Percentiles rank a stretch among this genome's conserved stretches.
phyloP scores from a whole-genome alignment of 1,284 basidiomycete species.

The Fistulina hepatica region DNA sequence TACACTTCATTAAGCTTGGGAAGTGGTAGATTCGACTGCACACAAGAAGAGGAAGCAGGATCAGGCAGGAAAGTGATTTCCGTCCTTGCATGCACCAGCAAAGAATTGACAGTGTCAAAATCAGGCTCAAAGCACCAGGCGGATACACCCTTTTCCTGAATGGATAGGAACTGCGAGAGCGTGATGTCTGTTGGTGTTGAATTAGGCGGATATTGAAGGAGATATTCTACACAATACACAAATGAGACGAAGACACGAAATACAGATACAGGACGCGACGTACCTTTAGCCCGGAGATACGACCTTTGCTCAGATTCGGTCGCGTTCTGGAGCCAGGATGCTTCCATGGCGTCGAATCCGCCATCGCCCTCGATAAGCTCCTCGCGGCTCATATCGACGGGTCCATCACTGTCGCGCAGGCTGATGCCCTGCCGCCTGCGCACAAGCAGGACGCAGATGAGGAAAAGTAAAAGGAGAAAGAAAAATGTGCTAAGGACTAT shows the following conservation, averaged over 20 bases:
- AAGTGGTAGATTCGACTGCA: constrained; percentile 89
- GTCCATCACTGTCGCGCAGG: constrained; percentile 82
- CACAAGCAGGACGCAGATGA: constrained; percentile 78
- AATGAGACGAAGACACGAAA: constrained; percentile 7
- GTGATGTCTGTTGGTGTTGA: constrained; percentile 94
- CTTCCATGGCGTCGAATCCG: constrained; percentile 84
- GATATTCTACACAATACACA: constrained; percentile 55
- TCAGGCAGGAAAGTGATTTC: constrained; percentile 95
- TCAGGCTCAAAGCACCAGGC: constrained; percentile 98
- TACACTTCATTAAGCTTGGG: constrained; percentile 96
- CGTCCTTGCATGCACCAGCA: constrained; percentile 86
- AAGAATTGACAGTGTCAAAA: constrained; percentile 83
- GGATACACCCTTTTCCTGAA: constrained; percentile 95
- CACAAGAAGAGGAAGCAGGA: constrained; percentile 83
- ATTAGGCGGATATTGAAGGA: constrained; percentile 84
- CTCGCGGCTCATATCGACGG: constrained; percentile 86
- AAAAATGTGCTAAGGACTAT: constrained; percentile 89
- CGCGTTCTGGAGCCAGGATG: constrained; percentile 85
- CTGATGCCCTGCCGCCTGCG: constrained; percentile 72
- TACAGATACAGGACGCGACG: constrained; percentile 19
- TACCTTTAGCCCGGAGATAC: constrained; percentile 85
- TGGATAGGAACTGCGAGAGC: constrained; percentile 90
- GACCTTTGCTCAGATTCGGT: constrained; percentile 57
- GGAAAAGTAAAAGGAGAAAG: constrained; percentile 83
- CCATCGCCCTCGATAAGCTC: constrained; percentile 85